Evolutionary conservation across 371 early-diverging fungal genomes (phyloP).

Genomic region (Mortierella sp.): DNA sequence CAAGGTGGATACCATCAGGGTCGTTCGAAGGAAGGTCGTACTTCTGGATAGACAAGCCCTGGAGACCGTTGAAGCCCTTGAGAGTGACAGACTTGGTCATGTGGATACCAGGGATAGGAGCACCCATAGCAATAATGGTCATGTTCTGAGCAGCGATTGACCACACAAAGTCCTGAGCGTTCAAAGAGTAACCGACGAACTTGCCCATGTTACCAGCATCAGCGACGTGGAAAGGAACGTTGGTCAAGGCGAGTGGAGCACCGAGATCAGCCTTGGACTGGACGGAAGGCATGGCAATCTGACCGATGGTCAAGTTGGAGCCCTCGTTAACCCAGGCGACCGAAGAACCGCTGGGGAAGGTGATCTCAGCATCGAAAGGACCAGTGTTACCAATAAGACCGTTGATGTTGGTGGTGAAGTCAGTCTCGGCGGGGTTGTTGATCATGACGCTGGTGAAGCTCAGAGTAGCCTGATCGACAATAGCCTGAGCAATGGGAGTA

Average conservation of each 20-base stretch:
- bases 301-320: constrained; percentile 54
- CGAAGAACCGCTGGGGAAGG: constrained; percentile 61
- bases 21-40: constrained; percentile 65
- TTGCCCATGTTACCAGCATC: constrained; percentile 60
- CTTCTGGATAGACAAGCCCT: constrained; percentile 39
- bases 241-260: constrained; percentile 61
- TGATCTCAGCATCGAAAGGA: constrained; percentile 65
- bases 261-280: constrained; percentile 59
- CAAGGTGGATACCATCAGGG: constrained; percentile 66
- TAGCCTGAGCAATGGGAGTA: constrained; percentile 66
- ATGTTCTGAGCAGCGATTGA: constrained; percentile 58
- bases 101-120: constrained; percentile 62
- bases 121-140: constrained; percentile 65
- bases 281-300: constrained; percentile 60
- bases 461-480: constrained; percentile 62
- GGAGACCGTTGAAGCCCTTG: constrained; percentile 59
- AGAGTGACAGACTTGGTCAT: constrained; percentile 67
- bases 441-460: constrained; percentile 60
- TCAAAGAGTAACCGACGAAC: constrained; percentile 66
- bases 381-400: constrained; percentile 70
- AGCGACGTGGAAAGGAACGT: constrained; percentile 61
- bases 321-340: constrained; percentile 64
- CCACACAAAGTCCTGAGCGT: constrained; percentile 66
- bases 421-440: constrained; percentile 58
- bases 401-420: constrained; percentile 62